These are phyloP conservation scores for Halenospora varia DNA, from an alignment of 495 filamentous ascomycete genomes.

Conservation along the genomic window DNA sequence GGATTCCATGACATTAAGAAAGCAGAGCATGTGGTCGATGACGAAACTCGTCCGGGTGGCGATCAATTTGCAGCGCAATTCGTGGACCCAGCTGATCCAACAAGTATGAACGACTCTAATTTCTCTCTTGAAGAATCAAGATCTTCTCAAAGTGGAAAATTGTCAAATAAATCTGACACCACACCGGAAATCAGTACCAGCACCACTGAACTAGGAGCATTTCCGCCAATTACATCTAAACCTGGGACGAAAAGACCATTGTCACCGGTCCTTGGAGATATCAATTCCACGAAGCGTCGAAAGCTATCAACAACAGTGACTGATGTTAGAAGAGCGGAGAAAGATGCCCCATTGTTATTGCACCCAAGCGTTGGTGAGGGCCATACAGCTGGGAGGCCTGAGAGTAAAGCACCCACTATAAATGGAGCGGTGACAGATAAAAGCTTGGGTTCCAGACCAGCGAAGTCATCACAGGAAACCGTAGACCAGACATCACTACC, in stretches of 20 bases:
- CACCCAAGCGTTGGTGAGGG: no score
- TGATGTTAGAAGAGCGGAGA: no score
- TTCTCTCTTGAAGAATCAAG: not conserved
- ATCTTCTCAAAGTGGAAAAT: not conserved
- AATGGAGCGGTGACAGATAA: no score
- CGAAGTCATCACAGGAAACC: conserved; percentile 11
- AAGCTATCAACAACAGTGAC: not conserved
- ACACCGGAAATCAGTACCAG: not conserved
- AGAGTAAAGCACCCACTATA: no score
- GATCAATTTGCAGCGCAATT: conserved; percentile 4
- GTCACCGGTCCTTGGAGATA: not conserved
- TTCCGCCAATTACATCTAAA: not conserved
- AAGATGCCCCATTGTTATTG: no score
- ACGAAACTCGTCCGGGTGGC: conserved; percentile 6
- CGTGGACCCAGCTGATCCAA: conserved; percentile 1
- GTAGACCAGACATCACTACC: not conserved
- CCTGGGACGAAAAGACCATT: not conserved
- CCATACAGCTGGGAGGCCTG: no score
- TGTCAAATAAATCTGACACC: not conserved
- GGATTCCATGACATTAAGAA: not conserved
- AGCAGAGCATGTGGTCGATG: conserved; percentile 11
- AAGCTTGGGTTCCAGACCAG: no score
- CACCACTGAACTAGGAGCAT: not conserved
- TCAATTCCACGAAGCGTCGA: not conserved
- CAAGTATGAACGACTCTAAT: not conserved